These are phyloP conservation scores for Alternaria triticina DNA, from an alignment of 2,329 filamentous ascomycete species.

Conservation along the genomic window DNA sequence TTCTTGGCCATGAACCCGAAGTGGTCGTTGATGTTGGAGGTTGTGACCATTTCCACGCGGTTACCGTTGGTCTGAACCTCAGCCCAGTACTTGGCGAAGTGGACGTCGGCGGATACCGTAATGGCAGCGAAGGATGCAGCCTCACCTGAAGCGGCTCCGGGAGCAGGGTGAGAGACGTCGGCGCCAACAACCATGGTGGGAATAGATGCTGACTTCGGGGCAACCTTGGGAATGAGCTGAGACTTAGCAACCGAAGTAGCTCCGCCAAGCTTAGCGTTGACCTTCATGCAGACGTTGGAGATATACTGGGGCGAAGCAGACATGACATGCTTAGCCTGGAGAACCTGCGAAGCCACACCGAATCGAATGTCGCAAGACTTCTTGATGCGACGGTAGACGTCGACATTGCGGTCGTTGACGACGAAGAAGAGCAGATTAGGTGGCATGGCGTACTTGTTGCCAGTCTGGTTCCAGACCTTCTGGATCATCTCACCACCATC, in stretches of 20 bases:
- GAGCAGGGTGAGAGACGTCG: conserved; percentile 84
- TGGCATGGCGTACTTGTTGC: conserved; percentile 59
- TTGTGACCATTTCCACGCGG: conserved; percentile 78
- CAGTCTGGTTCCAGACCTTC: conserved; percentile 62
- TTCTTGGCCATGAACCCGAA: conserved; percentile 67
- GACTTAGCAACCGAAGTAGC: conserved; percentile 65
- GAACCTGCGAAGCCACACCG: conserved; percentile 81
- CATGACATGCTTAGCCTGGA: conserved; percentile 73
- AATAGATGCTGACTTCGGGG: conserved; percentile 22
- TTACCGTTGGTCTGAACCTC: conserved; percentile 82
- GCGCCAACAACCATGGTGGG: conserved; percentile 84
- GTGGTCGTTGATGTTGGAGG: conserved; percentile 69
- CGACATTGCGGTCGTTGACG: conserved; percentile 72
- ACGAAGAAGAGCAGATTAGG: conserved; percentile 84
- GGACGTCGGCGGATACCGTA: conserved; percentile 79
- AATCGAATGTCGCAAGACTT: conserved; percentile 85
- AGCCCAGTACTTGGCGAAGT: conserved; percentile 75
- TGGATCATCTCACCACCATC: conserved; percentile 59
- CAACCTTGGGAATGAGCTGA: conserved; percentile 40
- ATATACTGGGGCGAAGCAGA: conserved; percentile 82
- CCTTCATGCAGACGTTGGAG: conserved; percentile 94
- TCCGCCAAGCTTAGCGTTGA: conserved; percentile 94
- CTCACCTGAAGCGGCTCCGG: conserved; percentile 55
- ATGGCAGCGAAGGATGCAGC: conserved; percentile 83
- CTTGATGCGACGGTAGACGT: conserved; percentile 85